Evolutionary conservation across 2,329 filamentous ascomycete genomes (phyloP).

Genomic region (Colletotrichum plurivorum): DNA sequence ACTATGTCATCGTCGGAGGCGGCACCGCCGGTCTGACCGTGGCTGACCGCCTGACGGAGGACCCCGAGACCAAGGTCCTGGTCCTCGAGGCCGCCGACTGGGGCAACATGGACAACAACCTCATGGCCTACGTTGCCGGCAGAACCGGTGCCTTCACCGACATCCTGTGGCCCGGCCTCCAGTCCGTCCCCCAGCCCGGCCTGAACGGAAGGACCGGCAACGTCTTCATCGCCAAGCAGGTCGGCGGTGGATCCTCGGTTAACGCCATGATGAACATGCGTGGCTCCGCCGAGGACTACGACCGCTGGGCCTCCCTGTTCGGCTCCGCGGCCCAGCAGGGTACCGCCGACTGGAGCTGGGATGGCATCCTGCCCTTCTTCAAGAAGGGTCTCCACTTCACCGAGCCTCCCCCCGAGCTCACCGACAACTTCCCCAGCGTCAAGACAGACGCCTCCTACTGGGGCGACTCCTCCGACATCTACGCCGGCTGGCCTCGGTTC

Average conservation of each 20-base stretch:
- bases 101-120: conserved; percentile 30
- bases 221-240: conserved; percentile 28
- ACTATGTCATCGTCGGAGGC: conserved; percentile 50
- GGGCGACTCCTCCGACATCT: conserved; percentile 54
- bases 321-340: conserved; percentile 52
- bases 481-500: conserved; percentile 55
- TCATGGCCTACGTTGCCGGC: neutral
- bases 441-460: conserved; percentile 52
- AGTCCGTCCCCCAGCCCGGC: conserved; percentile 31
- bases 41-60: conserved; percentile 48
- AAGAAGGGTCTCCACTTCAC: conserved; percentile 49
- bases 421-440: conserved; percentile 46
- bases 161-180: conserved; percentile 6
- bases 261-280: conserved; percentile 42
- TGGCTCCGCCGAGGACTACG: conserved; percentile 39
- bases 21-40: conserved; percentile 52
- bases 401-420: conserved; percentile 37
- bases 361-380: conserved; percentile 58
- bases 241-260: conserved; percentile 39
- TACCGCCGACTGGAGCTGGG: conserved; percentile 52
- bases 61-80: conserved; percentile 27
- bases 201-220: conserved; percentile 23
- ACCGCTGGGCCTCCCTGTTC: conserved; percentile 51
- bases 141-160: neutral
- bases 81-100: conserved; percentile 36